These are phyloP conservation scores for Thielaviopsis euricoi DNA, from an alignment of 2,329 filamentous ascomycete genomes.

Conservation along the genomic window DNA sequence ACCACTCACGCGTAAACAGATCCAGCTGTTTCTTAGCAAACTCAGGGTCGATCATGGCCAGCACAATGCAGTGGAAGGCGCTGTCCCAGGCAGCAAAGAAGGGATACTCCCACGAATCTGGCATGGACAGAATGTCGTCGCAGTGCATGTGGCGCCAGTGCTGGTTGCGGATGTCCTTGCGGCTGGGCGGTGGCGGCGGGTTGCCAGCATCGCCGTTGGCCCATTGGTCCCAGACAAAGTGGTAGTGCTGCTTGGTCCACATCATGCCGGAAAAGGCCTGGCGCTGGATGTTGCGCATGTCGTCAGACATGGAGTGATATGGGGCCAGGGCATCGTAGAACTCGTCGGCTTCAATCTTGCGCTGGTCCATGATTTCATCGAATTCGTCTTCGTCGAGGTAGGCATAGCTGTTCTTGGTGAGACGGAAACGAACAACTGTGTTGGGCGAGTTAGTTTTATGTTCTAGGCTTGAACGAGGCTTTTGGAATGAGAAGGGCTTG, in stretches of 20 bases:
- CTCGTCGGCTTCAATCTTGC: slow-evolving; percentile 81
- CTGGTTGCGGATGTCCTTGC: slow-evolving; percentile 68
- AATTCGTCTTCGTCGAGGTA: slow-evolving; percentile 88
- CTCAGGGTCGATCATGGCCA: slow-evolving; percentile 94
- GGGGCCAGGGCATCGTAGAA: slow-evolving; percentile 92
- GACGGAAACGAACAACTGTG: slow-evolving; percentile 74
- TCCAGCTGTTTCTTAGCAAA: slow-evolving; percentile 98
- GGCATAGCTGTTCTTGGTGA: slow-evolving; percentile 57
- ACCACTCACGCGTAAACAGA: slow-evolving; percentile 92
- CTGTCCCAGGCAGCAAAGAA: slow-evolving; percentile 98
- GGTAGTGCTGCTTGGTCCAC: slow-evolving; percentile 95
- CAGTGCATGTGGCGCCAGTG: slow-evolving; percentile 93
- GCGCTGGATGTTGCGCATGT: slow-evolving; percentile 84
- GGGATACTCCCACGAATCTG: slow-evolving; percentile 95
- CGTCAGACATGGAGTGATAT: slow-evolving; percentile 69
- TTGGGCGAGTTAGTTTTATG: too few relatives aligned
- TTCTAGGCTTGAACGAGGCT: too few relatives aligned
- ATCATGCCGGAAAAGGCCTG: slow-evolving; percentile 94
- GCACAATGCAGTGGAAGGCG: slow-evolving; percentile 87
- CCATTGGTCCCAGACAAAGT: slow-evolving; percentile 97
- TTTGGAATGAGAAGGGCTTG: slow-evolving; percentile 15
- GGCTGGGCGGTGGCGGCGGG: slow-evolving; percentile 65
- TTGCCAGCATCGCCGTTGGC: slow-evolving; percentile 82
- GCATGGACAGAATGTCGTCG: slow-evolving; percentile 93
- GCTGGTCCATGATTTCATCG: slow-evolving; percentile 75